Evolutionary conservation across 1,284 basidiomycete species (phyloP).

Genomic region (Bondarzewia mesenterica): DNA sequence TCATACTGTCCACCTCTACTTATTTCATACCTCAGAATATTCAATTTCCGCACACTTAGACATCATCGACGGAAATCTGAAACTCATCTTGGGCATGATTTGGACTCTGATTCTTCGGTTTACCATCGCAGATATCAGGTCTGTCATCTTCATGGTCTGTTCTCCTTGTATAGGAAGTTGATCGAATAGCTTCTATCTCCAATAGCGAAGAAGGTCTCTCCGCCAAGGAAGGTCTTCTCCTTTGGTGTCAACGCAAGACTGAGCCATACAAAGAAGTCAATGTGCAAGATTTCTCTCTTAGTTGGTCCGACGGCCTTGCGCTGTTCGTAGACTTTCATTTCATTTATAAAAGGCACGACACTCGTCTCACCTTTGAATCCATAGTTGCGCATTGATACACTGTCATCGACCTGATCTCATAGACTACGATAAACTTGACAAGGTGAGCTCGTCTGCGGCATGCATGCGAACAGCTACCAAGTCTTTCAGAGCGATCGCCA

Average conservation of each 20-base stretch:
- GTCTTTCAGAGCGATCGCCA: constrained; percentile 56
- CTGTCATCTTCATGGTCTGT: constrained; percentile 17
- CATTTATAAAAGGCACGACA: background rate
- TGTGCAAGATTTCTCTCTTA: constrained; percentile 88
- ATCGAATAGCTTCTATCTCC: too few relatives aligned
- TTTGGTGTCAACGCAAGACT: constrained; percentile 98
- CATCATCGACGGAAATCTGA: constrained; percentile 96
- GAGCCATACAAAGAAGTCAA: constrained; percentile 86
- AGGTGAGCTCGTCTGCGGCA: constrained; percentile 34
- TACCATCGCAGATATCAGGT: constrained; percentile 97
- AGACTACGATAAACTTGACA: constrained; percentile 80
- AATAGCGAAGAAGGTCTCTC: constrained; percentile 92
- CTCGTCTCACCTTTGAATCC: constrained; percentile 2
- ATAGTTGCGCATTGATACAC: constrained; percentile 94
- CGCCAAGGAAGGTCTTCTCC: constrained; percentile 90
- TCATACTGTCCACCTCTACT: background rate
- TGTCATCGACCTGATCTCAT: constrained; percentile 93
- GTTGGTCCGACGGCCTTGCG: constrained; percentile 93
- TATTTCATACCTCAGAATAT: background rate
- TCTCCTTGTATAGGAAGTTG: background rate
- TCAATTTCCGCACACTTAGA: constrained; percentile 43
- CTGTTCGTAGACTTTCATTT: constrained; percentile 50
- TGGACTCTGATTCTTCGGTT: constrained; percentile 97
- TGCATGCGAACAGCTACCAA: background rate
- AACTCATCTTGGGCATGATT: constrained; percentile 97